Conservation (phyloP, 169 alveolate species). For the Cryptosporidium felis region DNA sequence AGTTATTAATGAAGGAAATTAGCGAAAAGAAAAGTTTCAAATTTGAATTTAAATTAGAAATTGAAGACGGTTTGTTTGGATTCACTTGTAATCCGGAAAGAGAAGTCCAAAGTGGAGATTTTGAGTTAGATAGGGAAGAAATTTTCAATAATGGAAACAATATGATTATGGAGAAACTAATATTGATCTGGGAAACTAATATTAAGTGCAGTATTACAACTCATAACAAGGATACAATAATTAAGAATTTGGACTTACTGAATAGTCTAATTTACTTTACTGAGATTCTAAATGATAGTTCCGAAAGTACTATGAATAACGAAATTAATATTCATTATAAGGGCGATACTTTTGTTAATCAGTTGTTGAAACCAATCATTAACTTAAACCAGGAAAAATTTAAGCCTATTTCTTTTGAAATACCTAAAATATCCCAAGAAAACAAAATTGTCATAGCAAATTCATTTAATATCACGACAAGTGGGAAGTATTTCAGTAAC, state of each 20-base stretch:
- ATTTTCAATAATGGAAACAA: too few species aligned
- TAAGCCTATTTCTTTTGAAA: conserved; percentile 20
- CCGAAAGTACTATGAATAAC: background rate
- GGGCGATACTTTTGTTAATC: background rate
- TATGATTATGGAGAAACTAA: background rate
- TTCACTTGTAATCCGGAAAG: conserved; percentile 46
- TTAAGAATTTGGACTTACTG: background rate
- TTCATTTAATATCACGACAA: conserved; percentile 14
- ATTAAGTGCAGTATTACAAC: conserved; percentile 36
- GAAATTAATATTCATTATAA: background rate
- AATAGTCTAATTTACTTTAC: conserved; percentile 16
- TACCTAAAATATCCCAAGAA: background rate
- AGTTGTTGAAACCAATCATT: conserved; percentile 19
- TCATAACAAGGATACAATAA: conserved; percentile 4
- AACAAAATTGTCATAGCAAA: conserved; percentile 13
- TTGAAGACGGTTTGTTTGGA: conserved; percentile 37
- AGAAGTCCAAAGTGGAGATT: background rate
- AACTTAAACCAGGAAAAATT: background rate
- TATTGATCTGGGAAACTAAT: conserved; percentile 59
- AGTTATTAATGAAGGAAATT: background rate
- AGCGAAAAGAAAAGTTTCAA: background rate
- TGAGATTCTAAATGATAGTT: background rate
- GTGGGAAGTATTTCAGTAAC: conserved; percentile 46
- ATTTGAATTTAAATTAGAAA: conserved; percentile 35
- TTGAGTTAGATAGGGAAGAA: too few species aligned